Evolutionary conservation across 2,329 filamentous ascomycete genomes (phyloP).

Genomic region (Colletotrichum sidae): DNA sequence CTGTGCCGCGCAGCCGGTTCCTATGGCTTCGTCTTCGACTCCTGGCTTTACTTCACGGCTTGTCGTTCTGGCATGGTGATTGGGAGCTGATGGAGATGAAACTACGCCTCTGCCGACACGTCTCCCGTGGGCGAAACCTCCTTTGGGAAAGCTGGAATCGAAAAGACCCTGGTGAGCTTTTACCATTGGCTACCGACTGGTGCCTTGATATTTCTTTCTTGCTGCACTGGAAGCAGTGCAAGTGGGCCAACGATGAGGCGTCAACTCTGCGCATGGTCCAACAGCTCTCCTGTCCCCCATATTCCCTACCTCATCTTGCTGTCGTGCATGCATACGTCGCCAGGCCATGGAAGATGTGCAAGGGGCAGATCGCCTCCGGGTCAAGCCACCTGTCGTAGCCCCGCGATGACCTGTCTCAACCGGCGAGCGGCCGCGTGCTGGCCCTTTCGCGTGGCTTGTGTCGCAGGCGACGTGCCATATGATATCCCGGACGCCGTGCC

Average conservation of each 20-base stretch:
- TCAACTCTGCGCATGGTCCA: background rate
- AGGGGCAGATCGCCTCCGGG: background rate
- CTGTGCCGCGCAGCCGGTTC: conserved; percentile 18
- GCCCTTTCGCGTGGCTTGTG: conserved; percentile 13
- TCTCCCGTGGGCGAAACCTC: conserved; percentile 2
- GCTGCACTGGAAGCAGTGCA: background rate
- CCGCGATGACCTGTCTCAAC: conserved; percentile 1
- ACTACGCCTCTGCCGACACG: conserved; percentile 14
- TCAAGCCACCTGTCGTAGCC: background rate
- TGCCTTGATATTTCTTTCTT: conserved; percentile 12
- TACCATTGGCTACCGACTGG: conserved; percentile 1
- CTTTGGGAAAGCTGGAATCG: background rate
- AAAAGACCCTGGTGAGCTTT: background rate
- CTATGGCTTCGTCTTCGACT: background rate
- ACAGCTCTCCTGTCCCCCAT: background rate
- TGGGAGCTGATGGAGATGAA: conserved; percentile 27
- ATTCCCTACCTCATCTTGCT: too few relatives aligned
- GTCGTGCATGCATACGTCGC: too few relatives aligned
- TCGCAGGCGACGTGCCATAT: conserved; percentile 9
- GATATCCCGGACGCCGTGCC: conserved; percentile 5
- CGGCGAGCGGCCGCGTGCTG: conserved; percentile 22
- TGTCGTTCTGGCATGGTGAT: background rate
- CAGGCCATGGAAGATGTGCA: background rate
- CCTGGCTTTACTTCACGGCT: background rate
- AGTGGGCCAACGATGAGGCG: background rate